Conservation (phyloP, 441 rosid genomes). For the Erysimum cheiri region DNA sequence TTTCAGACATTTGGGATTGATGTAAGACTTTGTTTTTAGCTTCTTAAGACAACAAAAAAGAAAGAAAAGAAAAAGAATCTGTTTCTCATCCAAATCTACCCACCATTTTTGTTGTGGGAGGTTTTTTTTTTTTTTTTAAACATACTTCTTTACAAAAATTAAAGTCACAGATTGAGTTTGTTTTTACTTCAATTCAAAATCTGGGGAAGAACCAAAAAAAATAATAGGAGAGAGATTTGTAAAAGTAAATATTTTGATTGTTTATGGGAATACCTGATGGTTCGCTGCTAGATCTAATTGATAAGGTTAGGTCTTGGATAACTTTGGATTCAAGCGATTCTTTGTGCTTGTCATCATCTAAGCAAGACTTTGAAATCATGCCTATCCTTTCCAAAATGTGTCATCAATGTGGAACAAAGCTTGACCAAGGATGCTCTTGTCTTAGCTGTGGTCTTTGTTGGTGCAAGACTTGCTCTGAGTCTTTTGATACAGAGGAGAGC, state of each 20-base stretch:
- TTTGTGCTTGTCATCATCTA: slow-evolving; percentile 42
- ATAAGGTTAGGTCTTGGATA: slow-evolving; percentile 78
- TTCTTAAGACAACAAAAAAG: neutral
- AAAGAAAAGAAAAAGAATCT: slow-evolving; percentile 20
- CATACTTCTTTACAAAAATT: slow-evolving; percentile 24
- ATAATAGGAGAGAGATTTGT: slow-evolving; percentile 40
- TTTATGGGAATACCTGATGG: slow-evolving; percentile 83
- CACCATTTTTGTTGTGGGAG: slow-evolving; percentile 72
- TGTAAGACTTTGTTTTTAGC: slow-evolving; percentile 37
- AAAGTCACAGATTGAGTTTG: slow-evolving; percentile 40
- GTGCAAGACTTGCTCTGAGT: slow-evolving; percentile 58
- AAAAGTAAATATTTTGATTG: slow-evolving; percentile 49
- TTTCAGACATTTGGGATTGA: slow-evolving; percentile 19
- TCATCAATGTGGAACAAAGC: slow-evolving; percentile 54
- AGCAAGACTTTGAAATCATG: slow-evolving; percentile 50
- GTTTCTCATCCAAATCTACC: slow-evolving; percentile 51
- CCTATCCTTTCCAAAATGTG: slow-evolving; percentile 55
- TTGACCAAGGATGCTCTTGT: slow-evolving; percentile 55
- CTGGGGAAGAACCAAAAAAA: too few relatives aligned
- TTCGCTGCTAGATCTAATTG: slow-evolving; percentile 72
- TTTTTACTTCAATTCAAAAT: slow-evolving; percentile 6
- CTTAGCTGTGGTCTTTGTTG: slow-evolving; percentile 63
- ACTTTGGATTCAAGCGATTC: slow-evolving; percentile 67
- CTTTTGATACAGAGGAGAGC: slow-evolving; percentile 41
- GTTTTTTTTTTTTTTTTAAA: slow-evolving; percentile 4